phyloP scores from a whole-genome alignment of 1,284 basidiomycete species.

The Fomitopsis betulina region DNA sequence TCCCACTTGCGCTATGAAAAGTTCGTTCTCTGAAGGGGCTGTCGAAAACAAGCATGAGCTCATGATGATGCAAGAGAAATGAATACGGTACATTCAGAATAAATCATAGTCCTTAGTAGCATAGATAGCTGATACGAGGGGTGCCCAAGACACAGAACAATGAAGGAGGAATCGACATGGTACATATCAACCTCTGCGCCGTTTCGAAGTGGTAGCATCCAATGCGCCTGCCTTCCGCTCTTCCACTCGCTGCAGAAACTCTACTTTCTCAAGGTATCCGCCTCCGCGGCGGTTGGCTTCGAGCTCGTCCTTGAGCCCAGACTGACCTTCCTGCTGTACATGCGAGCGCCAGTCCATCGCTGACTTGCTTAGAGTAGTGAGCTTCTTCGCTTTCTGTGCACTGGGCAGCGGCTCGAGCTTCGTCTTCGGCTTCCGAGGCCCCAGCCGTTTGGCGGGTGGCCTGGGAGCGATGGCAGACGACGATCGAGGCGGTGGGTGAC shows the following conservation, averaged over 20 bases:
- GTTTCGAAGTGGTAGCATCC: constrained; percentile 55
- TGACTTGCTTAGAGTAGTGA: constrained; percentile 79
- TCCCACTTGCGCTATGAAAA: too few relatives aligned
- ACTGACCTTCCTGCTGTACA: constrained; percentile 37
- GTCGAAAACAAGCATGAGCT: too few relatives aligned
- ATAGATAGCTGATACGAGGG: too few relatives aligned
- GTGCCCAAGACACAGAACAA: not conserved
- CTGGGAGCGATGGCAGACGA: constrained; percentile 16
- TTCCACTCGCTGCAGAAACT: constrained; percentile 72
- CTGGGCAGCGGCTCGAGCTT: constrained; percentile 44
- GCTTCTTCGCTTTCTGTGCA: constrained; percentile 57
- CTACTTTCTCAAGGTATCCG: constrained; percentile 78
- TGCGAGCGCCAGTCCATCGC: constrained; percentile 79
- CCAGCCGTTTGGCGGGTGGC: constrained; percentile 39
- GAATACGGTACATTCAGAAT: too few relatives aligned
- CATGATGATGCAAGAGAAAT: too few relatives aligned
- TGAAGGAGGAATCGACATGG: not conserved
- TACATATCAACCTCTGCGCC: constrained; percentile 20
- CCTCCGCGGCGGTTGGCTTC: constrained; percentile 66
- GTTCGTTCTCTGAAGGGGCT: too few relatives aligned
- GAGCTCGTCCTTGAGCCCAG: constrained; percentile 60
- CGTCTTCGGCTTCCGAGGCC: constrained; percentile 62
- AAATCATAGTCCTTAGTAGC: too few relatives aligned
- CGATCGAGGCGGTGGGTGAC: constrained; percentile 9
- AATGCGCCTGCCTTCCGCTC: constrained; percentile 61